These are phyloP conservation scores for Neocucurbitaria cava DNA, from an alignment of 2,329 filamentous ascomycete species.

Conservation along the genomic window DNA sequence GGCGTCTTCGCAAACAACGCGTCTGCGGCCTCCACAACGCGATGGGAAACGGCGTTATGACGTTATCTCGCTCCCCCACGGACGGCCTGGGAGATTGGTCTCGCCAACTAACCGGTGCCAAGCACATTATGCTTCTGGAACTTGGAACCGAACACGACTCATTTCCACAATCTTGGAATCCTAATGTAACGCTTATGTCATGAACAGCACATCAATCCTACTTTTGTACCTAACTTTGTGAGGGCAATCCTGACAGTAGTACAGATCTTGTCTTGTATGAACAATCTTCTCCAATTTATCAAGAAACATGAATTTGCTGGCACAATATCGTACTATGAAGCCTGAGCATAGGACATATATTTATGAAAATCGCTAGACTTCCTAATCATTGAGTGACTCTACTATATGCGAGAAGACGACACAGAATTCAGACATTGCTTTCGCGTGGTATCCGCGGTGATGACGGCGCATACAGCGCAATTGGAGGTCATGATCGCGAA, in stretches of 20 bases:
- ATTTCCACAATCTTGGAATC: background rate
- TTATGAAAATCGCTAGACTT: too few relatives aligned
- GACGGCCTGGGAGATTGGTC: background rate
- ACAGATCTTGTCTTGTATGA: background rate
- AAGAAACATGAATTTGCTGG: too few relatives aligned
- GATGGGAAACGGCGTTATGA: conserved; percentile 12
- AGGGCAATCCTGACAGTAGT: too few relatives aligned
- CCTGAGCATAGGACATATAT: too few relatives aligned
- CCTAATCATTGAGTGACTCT: too few relatives aligned
- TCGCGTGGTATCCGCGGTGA: background rate
- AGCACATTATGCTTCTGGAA: background rate
- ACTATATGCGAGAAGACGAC: too few relatives aligned
- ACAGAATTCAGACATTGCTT: too few relatives aligned
- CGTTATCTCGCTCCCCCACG: conserved; percentile 20
- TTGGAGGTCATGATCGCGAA: background rate
- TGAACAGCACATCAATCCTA: background rate
- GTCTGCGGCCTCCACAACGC: conserved; percentile 9
- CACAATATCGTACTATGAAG: too few relatives aligned
- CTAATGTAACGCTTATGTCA: background rate
- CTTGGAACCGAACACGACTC: background rate
- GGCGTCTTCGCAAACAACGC: conserved; percentile 10
- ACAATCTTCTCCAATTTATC: too few relatives aligned
- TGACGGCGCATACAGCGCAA: background rate
- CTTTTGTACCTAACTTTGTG: too few relatives aligned
- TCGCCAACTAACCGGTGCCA: background rate